Conservation (phyloP, 306 rosid genomes). For the Cyamopsis tetragonoloba region DNA sequence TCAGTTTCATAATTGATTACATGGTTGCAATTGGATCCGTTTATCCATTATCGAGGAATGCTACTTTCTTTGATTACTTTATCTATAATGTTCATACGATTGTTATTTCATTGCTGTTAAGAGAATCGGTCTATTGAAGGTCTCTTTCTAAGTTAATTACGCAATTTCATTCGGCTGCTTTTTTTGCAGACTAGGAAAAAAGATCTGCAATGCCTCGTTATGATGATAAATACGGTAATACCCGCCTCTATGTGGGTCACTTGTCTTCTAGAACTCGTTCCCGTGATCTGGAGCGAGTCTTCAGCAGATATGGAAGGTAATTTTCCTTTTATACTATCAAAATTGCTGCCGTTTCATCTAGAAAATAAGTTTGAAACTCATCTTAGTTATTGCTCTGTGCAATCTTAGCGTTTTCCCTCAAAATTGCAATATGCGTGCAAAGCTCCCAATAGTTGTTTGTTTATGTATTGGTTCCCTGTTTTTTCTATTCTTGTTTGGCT, state of each 20-base stretch:
- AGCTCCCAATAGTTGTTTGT: background rate
- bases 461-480: background rate
- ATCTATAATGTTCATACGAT: background rate
- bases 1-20: background rate
- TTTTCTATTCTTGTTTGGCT: background rate
- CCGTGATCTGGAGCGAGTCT: constrained; percentile 65
- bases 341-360: too few species aligned
- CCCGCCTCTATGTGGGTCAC: constrained; percentile 73
- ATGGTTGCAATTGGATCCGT: background rate
- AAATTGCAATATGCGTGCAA: background rate
- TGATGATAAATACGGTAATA: constrained; percentile 65
- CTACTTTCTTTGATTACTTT: background rate
- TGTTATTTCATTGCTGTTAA: background rate
- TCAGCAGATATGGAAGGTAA: constrained; percentile 77
- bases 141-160: background rate
- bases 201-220: constrained; percentile 74
- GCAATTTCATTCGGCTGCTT: background rate
- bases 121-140: background rate
- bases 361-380: background rate
- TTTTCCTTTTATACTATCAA: background rate
- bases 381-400: background rate
- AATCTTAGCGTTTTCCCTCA: background rate
- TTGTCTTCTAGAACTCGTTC: constrained; percentile 64
- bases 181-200: constrained; percentile 8
- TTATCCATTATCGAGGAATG: background rate